Evolutionary conservation across 305 asterid species (phyloP), one percentile per base, ranked within the genome.

Genomic region (Andrographis paniculata): DNA sequence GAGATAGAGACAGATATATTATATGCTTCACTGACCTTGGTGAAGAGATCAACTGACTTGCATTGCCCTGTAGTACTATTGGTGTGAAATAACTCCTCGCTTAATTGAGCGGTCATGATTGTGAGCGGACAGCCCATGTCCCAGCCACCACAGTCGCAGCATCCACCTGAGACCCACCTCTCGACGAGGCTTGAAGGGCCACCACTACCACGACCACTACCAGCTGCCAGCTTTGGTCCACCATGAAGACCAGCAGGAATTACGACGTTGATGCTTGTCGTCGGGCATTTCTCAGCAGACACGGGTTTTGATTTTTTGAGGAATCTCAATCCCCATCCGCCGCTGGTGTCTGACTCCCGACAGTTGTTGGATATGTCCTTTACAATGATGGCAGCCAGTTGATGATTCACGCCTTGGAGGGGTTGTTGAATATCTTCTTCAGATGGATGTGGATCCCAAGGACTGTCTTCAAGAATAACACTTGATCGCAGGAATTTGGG

Each of bases 121-220:
- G 89, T 79, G 27, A 91, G 59, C 0, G 94, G 93, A 63, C 99
- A 91, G 21, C 99, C 99, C 4, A 61, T 19, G 46, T 91, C 99
- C 99, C 99, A 91, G 19, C 96, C 99, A 17, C 96, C 99, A 61
- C 99, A 91, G 35, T 91, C 95, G 45, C 99, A 91, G 11, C 19
- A 50, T 35, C 99, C 96, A 16, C 91, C 87, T 0, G 84, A 75
- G 44, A 35, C 63, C 95, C 94, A 91, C 54, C 99, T 69, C 35
- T 84, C 91, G 12, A 70, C 40, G 36, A 87, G 87, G 69, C 78
- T 71, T 14, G 87, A 79, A 14, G 95, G 95, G 14, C n/a, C n/a
- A n/a, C n/a, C n/a, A n/a, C n/a, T n/a, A n/a, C n/a, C n/a, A n/a
- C n/a, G n/a, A n/a, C n/a, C n/a, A n/a, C n/a, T n/a, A n/a, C n/a